Conservation (phyloP, 169 alveolate genomes). For the Cryptosporidium canis region DNA sequence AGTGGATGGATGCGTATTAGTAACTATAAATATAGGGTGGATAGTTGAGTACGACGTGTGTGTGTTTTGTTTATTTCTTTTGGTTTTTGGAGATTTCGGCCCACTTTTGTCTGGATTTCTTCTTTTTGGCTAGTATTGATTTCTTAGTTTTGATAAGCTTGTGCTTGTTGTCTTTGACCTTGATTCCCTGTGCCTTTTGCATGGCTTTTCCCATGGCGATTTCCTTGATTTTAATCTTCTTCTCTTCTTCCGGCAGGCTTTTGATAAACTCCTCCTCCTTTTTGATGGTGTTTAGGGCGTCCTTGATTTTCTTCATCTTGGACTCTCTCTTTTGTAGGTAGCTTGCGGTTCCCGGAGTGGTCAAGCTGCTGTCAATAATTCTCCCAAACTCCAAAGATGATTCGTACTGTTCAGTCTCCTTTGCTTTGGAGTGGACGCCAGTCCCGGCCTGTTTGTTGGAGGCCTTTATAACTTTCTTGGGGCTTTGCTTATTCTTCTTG, state of each 20-base stretch:
- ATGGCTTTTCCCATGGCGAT: slow-evolving; percentile 60
- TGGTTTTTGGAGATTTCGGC: slow-evolving; percentile 23
- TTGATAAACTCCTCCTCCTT: slow-evolving; percentile 21
- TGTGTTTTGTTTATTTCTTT: no score
- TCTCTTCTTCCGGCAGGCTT: slow-evolving; percentile 20
- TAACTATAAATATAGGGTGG: not conserved
- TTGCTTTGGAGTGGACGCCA: not conserved
- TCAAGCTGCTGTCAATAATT: not conserved
- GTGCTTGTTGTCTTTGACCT: slow-evolving; percentile 28
- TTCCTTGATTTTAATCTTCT: not conserved
- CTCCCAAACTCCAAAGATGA: slow-evolving; percentile 27
- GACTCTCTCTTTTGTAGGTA: slow-evolving; percentile 31
- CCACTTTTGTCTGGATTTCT: slow-evolving; percentile 55
- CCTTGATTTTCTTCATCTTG: slow-evolving; percentile 33
- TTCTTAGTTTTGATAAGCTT: slow-evolving; percentile 32
- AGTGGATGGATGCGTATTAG: no score
- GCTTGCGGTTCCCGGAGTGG: not conserved
- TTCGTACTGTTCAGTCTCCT: not conserved
- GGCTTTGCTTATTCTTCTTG: slow-evolving; percentile 1
- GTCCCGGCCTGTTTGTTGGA: not conserved
- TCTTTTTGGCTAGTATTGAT: slow-evolving; percentile 31
- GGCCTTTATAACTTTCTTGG: not conserved
- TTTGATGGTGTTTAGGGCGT: not conserved
- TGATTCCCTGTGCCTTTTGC: slow-evolving; percentile 47
- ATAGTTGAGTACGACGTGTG: no score